Evolutionary conservation across 2,329 filamentous ascomycete species (phyloP).

Genomic region (Thyridium curvatum): DNA sequence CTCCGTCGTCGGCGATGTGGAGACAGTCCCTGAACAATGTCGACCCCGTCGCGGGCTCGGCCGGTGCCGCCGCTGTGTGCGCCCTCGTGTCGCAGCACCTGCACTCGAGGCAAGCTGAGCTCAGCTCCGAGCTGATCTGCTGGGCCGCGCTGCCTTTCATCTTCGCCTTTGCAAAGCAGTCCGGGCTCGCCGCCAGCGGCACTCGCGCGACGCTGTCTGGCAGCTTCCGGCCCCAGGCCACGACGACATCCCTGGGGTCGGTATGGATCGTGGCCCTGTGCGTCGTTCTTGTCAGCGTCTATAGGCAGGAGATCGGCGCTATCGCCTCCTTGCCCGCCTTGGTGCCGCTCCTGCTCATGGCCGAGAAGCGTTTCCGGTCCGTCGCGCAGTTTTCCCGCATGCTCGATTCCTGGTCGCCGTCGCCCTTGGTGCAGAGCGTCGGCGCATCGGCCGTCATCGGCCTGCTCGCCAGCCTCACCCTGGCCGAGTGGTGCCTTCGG

Average conservation of each 20-base stretch:
- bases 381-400: conserved; percentile 1
- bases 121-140: conserved; percentile 24
- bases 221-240: no score
- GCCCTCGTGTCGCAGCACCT: conserved; percentile 13
- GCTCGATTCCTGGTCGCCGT: conserved; percentile 6
- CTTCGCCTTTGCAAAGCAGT: conserved; percentile 4
- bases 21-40: neutral
- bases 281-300: conserved; percentile 13
- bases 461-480: conserved; percentile 12
- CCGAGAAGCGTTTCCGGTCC: conserved; percentile 13
- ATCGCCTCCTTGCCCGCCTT: conserved; percentile 17
- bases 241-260: neutral
- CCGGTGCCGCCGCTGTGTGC: conserved; percentile 16
- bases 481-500: conserved; percentile 19
- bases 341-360: conserved; percentile 20
- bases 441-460: conserved; percentile 16
- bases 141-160: conserved; percentile 21
- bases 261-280: conserved; percentile 10
- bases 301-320: conserved; percentile 11
- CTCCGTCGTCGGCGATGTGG: no score
- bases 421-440: conserved; percentile 10
- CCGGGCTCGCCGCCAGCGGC: neutral
- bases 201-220: neutral
- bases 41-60: conserved; percentile 10
- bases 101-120: conserved; percentile 14